Evolutionary conservation across 2,329 filamentous ascomycete species (phyloP).

Genomic region (Zymoseptoria pseudotritici): DNA sequence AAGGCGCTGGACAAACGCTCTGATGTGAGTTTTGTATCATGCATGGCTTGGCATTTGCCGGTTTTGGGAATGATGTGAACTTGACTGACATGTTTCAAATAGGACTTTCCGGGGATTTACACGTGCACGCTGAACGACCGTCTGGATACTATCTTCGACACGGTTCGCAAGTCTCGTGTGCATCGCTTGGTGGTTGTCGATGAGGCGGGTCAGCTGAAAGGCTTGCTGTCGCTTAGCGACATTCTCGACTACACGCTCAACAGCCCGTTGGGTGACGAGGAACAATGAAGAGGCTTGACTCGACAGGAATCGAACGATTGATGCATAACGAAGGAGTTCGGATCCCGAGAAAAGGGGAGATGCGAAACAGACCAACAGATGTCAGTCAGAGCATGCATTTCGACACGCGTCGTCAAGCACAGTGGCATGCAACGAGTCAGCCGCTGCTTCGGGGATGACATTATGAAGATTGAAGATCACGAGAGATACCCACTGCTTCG

Average conservation of each 20-base stretch:
- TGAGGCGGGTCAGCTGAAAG: conserved; percentile 75
- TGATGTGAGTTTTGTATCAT: conserved; percentile 46
- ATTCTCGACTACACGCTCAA: conserved; percentile 86
- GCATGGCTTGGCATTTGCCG: neutral
- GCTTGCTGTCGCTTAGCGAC: conserved; percentile 88
- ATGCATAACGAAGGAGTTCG: neutral
- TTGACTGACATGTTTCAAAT: neutral
- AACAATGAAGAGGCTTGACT: neutral
- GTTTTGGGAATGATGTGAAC: neutral
- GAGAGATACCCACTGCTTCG: neutral
- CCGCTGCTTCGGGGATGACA: neutral
- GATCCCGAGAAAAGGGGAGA: neutral
- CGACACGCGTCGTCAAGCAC: neutral
- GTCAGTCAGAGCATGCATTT: neutral
- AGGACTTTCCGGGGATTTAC: conserved; percentile 93
- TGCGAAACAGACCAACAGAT: neutral
- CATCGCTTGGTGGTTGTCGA: conserved; percentile 91
- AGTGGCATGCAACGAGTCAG: neutral
- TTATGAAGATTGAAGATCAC: neutral
- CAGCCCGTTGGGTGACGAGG: conserved; percentile 26
- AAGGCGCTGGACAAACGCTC: conserved; percentile 81
- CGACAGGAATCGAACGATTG: neutral
- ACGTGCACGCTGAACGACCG: conserved; percentile 89
- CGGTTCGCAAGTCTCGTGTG: conserved; percentile 87
- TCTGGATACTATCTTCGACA: conserved; percentile 93